Percentiles rank a stretch among this genome's conserved stretches.
phyloP scores from a whole-genome alignment of 1,284 basidiomycete genomes.

The Ceratobasidium theobromae region DNA sequence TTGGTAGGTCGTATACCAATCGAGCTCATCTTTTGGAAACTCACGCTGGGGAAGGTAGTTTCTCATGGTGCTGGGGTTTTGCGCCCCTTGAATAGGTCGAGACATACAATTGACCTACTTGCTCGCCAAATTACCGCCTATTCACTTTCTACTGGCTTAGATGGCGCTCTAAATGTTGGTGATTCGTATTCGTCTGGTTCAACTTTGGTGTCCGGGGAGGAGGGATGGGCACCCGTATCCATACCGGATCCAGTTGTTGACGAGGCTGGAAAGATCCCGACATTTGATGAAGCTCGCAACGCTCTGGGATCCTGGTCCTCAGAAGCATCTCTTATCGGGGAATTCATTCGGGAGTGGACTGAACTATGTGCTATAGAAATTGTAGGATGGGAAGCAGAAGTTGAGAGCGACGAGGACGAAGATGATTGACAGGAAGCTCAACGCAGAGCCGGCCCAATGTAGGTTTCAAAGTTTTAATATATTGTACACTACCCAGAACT shows the following conservation, averaged over 20 bases:
- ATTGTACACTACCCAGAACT: too few species aligned
- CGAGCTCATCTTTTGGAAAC: not conserved
- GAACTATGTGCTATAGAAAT: not conserved
- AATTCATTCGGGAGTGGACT: conserved; percentile 7
- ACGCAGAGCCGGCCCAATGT: too few species aligned
- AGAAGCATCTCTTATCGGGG: conserved; percentile 2
- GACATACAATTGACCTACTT: not conserved
- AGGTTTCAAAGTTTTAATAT: too few species aligned
- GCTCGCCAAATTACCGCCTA: not conserved
- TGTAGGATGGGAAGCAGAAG: conserved; percentile 8
- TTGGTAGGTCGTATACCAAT: not conserved
- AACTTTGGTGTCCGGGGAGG: too few species aligned
- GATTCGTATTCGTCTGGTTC: too few species aligned
- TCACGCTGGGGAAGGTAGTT: not conserved
- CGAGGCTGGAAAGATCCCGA: not conserved
- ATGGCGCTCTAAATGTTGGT: too few species aligned
- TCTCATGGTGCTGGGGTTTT: not conserved
- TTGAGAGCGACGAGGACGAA: conserved; percentile 9
- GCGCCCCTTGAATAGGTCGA: not conserved
- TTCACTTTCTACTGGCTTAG: not conserved
- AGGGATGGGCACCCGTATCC: too few species aligned
- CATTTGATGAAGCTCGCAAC: conserved; percentile 7
- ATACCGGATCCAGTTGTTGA: too few species aligned
- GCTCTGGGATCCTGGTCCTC: conserved; percentile 13
- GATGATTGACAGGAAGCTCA: not conserved